Evolutionary conservation across 192 early-diverging fungal species (phyloP), one percentile per base, ranked within the genome.

Genomic region (Backusella psychrophila): DNA sequence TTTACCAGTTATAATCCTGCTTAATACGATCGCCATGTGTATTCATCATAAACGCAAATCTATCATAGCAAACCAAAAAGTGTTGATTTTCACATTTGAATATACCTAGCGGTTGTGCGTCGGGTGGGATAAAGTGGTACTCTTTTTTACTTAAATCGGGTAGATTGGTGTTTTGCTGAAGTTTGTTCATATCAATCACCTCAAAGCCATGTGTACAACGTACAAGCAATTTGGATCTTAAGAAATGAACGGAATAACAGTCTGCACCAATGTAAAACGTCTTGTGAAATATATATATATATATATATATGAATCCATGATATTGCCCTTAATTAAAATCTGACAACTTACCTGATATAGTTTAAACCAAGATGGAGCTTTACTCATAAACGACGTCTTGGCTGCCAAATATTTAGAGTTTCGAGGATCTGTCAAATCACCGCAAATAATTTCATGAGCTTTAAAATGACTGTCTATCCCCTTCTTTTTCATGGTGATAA

Each of bases 211-310:
- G 93, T 34, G 85, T 86, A 82, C 94, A 96, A 21, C 94, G 95
- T 4, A 99, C 92, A 78, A 90, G 92, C 11, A 99, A 84, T 29
- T 90, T 94, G 36, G 92, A 92, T 33, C 89, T 91, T 77, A 97
- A 81, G 71, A 96, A 96, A 77, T 96, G 91, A 67, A 98, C 83
- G 11, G 93, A 91, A 38, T 86, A 92, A 8, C 93, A 88, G 83
- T 97, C 94, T 19, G 93, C 88, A 33, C 95, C 94, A 84, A 98
- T 93, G 77, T 97, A 99, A 81, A 96, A 96, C 81, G 96, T 94
- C 91, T 95, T 33, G 33, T 33, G 67, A 39, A 29, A 31, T n/a
- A n/a, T n/a, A n/a, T n/a, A n/a, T n/a, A n/a, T 3, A 72, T 38
- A 11, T 2, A 33, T 2, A 33, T 1, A 33, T 33, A 33, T 44